Evolutionary conservation across 2,329 filamentous ascomycete species (phyloP), one percentile per base, ranked within the genome.

Genomic region (Keithomyces neogunnii): DNA sequence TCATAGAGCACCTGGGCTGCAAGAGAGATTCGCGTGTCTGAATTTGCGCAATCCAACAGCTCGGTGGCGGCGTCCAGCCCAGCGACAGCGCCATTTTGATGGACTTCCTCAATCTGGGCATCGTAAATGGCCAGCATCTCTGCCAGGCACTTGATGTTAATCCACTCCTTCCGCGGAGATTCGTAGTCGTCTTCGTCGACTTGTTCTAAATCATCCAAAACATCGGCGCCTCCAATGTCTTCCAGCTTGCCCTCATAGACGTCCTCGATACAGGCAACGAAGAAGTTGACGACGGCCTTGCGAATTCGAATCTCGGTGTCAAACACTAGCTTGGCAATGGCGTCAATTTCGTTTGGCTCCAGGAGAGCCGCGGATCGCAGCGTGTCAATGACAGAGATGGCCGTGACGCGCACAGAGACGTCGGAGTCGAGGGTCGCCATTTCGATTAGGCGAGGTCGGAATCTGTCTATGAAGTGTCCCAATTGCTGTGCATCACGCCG

Each of bases 391-490:
- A 96, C 78, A 49, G 88, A 82, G 46, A 99, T 86, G 7, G 89
- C 86, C 5, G 84, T 78, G 6, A 89, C 86, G 36, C 93, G 84
- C 32, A 97, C 89, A 49, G 78, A 79, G 11, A 86, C 73, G 59
- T 99, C 93, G 0, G 86, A 80, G 66, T 99, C 93, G 55, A 83
- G 81, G 5, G 86, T 89, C 1, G 91, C 91, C 74, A 99, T 96
- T 69, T 99, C 93, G 30, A 97, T 86, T 39, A 99, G 75, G 31
- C 93, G 84, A 5, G 85, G 76, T 47, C 91, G 81, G 68, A 97
- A 99, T 46, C 90, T 81, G 66, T 97, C 93, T 36, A 95, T 96
- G 62, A 97, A 99, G 53, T 90, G 88, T 52, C 89, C 87, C 49
- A 99, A 74, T 57, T 95, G 81, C 63, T 89, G 89, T 49, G 90